Conservation (phyloP, 306 rosid species). For the Citrullus amarus region DNA sequence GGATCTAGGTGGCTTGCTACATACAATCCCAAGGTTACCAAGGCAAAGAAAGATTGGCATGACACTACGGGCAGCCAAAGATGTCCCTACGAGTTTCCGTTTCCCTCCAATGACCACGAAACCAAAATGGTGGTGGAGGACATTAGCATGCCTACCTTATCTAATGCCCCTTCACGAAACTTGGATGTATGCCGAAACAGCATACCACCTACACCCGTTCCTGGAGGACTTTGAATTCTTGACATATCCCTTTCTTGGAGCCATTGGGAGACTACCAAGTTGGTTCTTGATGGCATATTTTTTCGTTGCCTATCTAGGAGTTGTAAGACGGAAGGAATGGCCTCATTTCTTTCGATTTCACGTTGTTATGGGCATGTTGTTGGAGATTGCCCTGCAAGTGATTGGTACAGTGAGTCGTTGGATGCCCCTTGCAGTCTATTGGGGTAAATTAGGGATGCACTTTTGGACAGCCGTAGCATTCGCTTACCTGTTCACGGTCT, state of each 20-base stretch:
- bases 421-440: conserved; percentile 66
- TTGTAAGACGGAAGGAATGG: conserved; percentile 96
- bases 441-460: conserved; percentile 96
- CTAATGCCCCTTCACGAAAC: conserved; percentile 91
- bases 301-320: conserved; percentile 73
- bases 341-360: conserved; percentile 92
- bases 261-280: conserved; percentile 68
- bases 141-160: conserved; percentile 86
- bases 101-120: conserved; percentile 83
- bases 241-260: conserved; percentile 72
- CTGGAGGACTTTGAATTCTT: conserved; percentile 41
- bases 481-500: conserved; percentile 52
- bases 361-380: conserved; percentile 85
- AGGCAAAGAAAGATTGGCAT: conserved; percentile 15
- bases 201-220: conserved; percentile 72
- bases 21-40: conserved; percentile 37
- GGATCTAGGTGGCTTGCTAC: conserved; percentile 41
- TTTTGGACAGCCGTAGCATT: conserved; percentile 51
- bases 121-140: conserved; percentile 97
- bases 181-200: conserved; percentile 97
- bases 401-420: conserved; percentile 84
- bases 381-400: conserved; percentile 89
- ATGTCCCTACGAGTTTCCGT: conserved; percentile 62
- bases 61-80: conserved; percentile 60
- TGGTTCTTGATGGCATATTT: conserved; percentile 97